phyloP scores from a whole-genome alignment of 495 filamentous ascomycete genomes.

The Ascodesmis nigricans region DNA sequence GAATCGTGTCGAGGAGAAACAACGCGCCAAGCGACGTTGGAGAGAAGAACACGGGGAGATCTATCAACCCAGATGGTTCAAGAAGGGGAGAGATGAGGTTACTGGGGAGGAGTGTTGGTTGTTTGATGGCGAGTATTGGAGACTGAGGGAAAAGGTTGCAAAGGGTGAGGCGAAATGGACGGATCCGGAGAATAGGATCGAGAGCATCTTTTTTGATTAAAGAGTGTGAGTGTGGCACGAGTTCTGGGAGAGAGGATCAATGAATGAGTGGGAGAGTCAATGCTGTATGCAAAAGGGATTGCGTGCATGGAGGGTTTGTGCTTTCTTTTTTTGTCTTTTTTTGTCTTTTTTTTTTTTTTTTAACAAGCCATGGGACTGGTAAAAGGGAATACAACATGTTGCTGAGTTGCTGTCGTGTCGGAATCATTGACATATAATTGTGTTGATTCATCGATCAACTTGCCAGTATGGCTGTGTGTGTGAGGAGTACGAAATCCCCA shows the following conservation, averaged over 20 bases:
- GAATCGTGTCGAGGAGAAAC: conserved; percentile 84
- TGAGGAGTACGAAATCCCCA: too few species aligned
- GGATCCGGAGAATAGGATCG: conserved; percentile 30
- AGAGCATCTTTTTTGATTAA: conserved; percentile 40
- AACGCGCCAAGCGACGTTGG: conserved; percentile 51
- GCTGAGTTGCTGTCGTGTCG: background rate
- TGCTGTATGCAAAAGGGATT: too few species aligned
- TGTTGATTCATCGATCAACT: too few species aligned
- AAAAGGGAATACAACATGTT: background rate
- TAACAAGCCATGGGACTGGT: background rate
- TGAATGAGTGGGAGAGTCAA: too few species aligned
- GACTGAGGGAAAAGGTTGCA: conserved; percentile 35
- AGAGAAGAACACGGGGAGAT: conserved; percentile 58
- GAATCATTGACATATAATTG: too few species aligned
- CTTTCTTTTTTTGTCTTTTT: background rate
- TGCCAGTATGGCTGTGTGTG: too few species aligned
- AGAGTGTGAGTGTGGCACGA: background rate
- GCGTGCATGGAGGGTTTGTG: too few species aligned
- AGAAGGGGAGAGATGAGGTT: conserved; percentile 41
- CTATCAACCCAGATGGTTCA: conserved; percentile 72
- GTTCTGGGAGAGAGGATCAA: background rate
- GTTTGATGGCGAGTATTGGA: conserved; percentile 77
- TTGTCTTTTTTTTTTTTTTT: background rate
- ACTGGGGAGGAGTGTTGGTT: conserved; percentile 85
- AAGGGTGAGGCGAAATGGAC: conserved; percentile 26